phyloP scores from a whole-genome alignment of 2,329 filamentous ascomycete genomes.

The Colletotrichum sp. region DNA sequence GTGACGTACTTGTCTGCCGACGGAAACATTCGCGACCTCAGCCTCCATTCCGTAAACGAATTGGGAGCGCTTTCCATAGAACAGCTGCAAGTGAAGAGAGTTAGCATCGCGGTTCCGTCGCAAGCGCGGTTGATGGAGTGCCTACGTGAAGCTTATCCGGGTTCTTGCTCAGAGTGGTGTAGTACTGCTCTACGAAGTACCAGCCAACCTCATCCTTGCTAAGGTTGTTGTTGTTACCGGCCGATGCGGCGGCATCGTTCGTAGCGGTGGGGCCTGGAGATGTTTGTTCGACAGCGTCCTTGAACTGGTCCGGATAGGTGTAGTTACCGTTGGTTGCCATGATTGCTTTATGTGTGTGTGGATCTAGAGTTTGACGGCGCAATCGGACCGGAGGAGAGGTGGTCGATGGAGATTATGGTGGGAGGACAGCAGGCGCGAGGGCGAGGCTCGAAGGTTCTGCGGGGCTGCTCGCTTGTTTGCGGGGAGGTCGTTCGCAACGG shows the following conservation, averaged over 20 bases:
- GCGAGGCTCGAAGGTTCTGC: conserved; percentile 17
- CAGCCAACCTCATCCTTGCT: conserved; percentile 96
- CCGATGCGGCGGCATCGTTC: conserved; percentile 35
- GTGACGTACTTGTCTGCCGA: conserved; percentile 80
- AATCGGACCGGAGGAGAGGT: conserved; percentile 6
- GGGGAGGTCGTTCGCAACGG: not conserved
- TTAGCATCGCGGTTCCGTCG: not conserved
- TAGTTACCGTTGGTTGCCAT: conserved; percentile 66
- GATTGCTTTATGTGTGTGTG: conserved; percentile 24
- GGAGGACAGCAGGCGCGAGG: not conserved
- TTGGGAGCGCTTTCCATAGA: conserved; percentile 96
- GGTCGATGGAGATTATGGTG: not conserved
- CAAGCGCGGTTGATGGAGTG: conserved; percentile 17
- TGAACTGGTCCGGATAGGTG: conserved; percentile 49
- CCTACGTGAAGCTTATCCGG: conserved; percentile 89
- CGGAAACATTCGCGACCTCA: conserved; percentile 83
- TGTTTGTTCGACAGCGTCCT: conserved; percentile 42
- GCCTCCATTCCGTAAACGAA: conserved; percentile 93
- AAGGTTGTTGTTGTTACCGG: conserved; percentile 50
- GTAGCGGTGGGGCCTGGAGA: conserved; percentile 38
- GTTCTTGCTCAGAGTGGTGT: conserved; percentile 93
- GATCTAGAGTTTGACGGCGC: conserved; percentile 11
- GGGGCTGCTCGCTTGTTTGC: conserved; percentile 6
- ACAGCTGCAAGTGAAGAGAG: conserved; percentile 61
- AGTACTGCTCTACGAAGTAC: conserved; percentile 99